Percentiles rank a stretch among this genome's conserved stretches.
Conservation (phyloP, 257 asterid genomes). For the Euphrasia confusa region DNA sequence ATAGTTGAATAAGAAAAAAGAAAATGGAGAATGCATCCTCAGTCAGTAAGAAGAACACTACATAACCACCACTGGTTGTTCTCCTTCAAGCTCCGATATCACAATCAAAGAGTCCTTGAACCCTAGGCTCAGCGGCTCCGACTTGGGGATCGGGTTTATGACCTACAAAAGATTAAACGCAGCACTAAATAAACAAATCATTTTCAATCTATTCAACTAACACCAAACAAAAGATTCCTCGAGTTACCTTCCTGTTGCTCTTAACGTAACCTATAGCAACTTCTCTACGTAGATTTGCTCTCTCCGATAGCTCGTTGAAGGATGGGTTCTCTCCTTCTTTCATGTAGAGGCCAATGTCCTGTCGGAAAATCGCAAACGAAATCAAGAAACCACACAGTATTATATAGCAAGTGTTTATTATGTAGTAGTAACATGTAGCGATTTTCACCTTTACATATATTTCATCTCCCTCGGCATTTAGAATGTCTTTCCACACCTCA, state of each 20-base stretch:
- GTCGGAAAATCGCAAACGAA: slow-evolving; percentile 25
- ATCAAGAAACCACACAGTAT: slow-evolving; percentile 5
- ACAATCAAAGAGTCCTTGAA: slow-evolving; percentile 60
- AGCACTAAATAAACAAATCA: neutral
- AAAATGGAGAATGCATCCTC: too few species aligned
- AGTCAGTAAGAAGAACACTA: neutral
- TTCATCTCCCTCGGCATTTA: slow-evolving; percentile 93
- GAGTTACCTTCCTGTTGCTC: slow-evolving; percentile 61
- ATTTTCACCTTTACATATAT: slow-evolving; percentile 76
- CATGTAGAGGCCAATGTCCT: slow-evolving; percentile 86
- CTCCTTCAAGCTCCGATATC: slow-evolving; percentile 88
- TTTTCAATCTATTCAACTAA: neutral
- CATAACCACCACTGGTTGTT: slow-evolving; percentile 43
- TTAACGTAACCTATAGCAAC: slow-evolving; percentile 89
- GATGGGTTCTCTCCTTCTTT: slow-evolving; percentile 69
- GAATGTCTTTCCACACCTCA: slow-evolving; percentile 93
- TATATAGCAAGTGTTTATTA: neutral
- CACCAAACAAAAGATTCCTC: neutral
- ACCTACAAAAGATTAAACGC: slow-evolving; percentile 42
- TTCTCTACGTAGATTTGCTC: slow-evolving; percentile 89
- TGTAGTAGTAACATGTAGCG: too few species aligned
- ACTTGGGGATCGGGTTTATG: slow-evolving; percentile 76
- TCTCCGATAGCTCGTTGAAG: slow-evolving; percentile 70
- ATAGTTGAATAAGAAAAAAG: too few species aligned
- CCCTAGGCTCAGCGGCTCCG: slow-evolving; percentile 58